These are phyloP conservation scores for Apophysomyces ossiformis DNA, from an alignment of 371 early-diverging fungal species.

Conservation along the genomic window DNA sequence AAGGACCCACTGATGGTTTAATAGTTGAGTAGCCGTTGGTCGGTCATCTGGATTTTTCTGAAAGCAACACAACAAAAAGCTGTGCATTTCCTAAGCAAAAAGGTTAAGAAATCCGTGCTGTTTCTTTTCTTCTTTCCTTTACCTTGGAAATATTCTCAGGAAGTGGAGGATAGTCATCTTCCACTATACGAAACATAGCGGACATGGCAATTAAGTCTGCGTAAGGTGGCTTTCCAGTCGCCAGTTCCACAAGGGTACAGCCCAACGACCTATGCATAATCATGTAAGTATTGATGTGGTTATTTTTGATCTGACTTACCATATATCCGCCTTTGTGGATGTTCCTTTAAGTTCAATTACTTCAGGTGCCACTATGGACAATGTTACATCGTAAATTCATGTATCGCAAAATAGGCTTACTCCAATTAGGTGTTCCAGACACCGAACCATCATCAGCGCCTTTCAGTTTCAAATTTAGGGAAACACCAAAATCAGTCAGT, in stretches of 20 bases:
- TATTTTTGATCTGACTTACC: constrained; percentile 47
- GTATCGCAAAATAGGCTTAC: constrained; percentile 41
- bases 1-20: constrained; percentile 76
- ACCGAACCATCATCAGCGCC: constrained; percentile 70
- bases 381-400: background rate
- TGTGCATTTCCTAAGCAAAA: constrained; percentile 56
- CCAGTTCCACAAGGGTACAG: constrained; percentile 86
- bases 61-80: constrained; percentile 82
- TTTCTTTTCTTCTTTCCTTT: constrained; percentile 5
- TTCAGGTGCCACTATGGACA: constrained; percentile 89
- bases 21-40: constrained; percentile 71
- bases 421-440: constrained; percentile 99
- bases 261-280: constrained; percentile 68
- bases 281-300: background rate
- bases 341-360: constrained; percentile 88
- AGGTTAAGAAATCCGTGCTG: background rate
- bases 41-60: constrained; percentile 75
- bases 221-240: constrained; percentile 91
- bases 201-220: constrained; percentile 80
- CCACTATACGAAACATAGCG: constrained; percentile 88
- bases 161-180: constrained; percentile 83
- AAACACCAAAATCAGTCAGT: constrained; percentile 94
- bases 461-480: constrained; percentile 77
- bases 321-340: constrained; percentile 87
- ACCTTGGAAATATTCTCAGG: constrained; percentile 77